Percentiles rank a stretch among this genome's conserved stretches.
phyloP scores from a whole-genome alignment of 768 basidiomycete species.

The Mycena sanguinolenta region DNA sequence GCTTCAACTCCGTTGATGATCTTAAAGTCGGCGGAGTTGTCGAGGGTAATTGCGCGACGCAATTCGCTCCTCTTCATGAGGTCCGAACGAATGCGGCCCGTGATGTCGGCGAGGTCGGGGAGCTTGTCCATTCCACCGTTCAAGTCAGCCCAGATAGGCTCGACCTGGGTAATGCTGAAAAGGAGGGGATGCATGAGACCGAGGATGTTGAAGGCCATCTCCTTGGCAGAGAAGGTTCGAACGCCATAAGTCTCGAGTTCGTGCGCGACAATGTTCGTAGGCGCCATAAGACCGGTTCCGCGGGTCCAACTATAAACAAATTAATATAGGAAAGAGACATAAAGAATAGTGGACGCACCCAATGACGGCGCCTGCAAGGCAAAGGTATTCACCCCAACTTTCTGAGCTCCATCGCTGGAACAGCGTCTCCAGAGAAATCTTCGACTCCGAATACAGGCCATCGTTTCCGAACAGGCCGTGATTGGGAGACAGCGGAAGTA shows the following conservation, averaged over 20 bases:
- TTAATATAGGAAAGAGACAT: constrained; percentile 16
- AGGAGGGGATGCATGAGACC: constrained; percentile 99
- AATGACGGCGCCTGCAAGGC: constrained; percentile 97
- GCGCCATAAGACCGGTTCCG: constrained; percentile 96
- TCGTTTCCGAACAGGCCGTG: constrained; percentile 99
- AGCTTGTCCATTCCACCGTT: constrained; percentile 99
- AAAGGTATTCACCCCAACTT: constrained; percentile 99
- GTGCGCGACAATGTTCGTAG: constrained; percentile 94
- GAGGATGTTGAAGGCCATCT: constrained; percentile 99
- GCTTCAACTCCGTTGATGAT: constrained; percentile 90
- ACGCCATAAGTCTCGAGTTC: constrained; percentile 94
- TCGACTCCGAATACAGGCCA: constrained; percentile 97
- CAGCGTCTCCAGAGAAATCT: constrained; percentile 96
- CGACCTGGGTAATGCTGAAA: constrained; percentile 99
- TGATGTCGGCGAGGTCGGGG: constrained; percentile 94
- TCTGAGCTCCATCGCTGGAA: constrained; percentile 99
- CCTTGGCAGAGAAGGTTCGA: constrained; percentile 98
- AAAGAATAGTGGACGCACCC: constrained; percentile 67
- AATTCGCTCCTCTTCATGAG: constrained; percentile 91
- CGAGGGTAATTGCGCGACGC: constrained; percentile 92
- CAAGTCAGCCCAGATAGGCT: constrained; percentile 99
- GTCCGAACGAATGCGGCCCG: constrained; percentile 84
- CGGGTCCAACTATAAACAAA: constrained; percentile 85
- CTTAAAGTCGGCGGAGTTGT: constrained; percentile 97
- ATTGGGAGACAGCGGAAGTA: constrained; percentile 97